phyloP scores from a whole-genome alignment of 768 basidiomycete genomes.

The Hericium erinaceus region DNA sequence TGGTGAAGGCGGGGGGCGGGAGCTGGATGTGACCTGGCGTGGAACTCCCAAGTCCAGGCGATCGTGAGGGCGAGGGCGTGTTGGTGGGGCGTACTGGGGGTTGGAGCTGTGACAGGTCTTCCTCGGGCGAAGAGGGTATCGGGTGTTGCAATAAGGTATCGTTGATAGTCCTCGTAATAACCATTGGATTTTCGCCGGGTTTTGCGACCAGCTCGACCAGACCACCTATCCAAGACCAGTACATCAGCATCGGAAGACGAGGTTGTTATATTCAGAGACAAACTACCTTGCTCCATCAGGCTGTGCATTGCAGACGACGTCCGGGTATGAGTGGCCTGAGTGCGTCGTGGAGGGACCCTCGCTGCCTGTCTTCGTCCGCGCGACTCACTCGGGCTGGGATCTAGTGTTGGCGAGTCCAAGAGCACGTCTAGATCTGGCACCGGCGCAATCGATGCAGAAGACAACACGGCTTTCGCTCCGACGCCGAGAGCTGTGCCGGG shows the following conservation, averaged over 20 bases:
- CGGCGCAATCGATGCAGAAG: background rate
- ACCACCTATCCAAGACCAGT: conserved; percentile 30
- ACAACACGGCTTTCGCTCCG: conserved; percentile 40
- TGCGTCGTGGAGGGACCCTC: background rate
- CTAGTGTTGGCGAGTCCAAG: background rate
- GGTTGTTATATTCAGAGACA: too few relatives aligned
- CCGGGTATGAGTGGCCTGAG: background rate
- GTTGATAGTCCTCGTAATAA: conserved; percentile 34
- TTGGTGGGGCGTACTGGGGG: too few relatives aligned
- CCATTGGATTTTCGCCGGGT: conserved; percentile 24
- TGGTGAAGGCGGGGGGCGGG: background rate
- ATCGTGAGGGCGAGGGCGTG: background rate
- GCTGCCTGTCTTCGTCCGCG: too few relatives aligned
- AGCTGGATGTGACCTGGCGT: conserved; percentile 7
- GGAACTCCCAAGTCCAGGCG: background rate
- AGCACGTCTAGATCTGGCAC: background rate
- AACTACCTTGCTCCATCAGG: conserved; percentile 55
- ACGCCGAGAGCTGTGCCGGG: conserved; percentile 47
- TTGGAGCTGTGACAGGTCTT: background rate
- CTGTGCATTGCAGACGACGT: conserved; percentile 42
- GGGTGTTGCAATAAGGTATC: conserved; percentile 15
- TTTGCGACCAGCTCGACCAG: conserved; percentile 47
- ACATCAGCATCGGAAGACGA: background rate
- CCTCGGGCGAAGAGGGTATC: background rate
- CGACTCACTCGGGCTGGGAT: too few relatives aligned